Evolutionary conservation across 2,329 filamentous ascomycete genomes (phyloP), one percentile per base, ranked within the genome.

Genomic region (Colletotrichum salicis): DNA sequence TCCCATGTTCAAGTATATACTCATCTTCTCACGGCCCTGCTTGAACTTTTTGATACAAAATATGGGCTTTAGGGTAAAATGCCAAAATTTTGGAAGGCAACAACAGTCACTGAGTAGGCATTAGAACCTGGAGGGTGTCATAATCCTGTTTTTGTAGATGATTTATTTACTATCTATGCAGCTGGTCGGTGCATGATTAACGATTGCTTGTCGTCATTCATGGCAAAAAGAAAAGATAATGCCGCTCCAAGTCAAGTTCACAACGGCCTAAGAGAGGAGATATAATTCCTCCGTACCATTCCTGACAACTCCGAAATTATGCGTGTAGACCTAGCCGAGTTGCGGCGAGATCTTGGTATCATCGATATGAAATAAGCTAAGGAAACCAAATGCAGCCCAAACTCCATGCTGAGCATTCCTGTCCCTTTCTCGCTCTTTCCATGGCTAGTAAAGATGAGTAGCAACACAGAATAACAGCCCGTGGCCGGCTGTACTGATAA

Each of bases 331-430:
- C 60, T 27, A 24, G 45, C 60, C 48, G 41, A 19, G 12, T 35
- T 51, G 22, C 48, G 60, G 60, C 60, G 31, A 63, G 48, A 51
- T 24, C 12, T 8, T 54, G 60, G 60, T 63, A 63, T 63, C 48
- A 54, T 63, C 45, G 31, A 22, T 54, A 15, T 13, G 31, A 8
- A 54, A 35, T 52, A 54, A 6, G 11, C 54, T n/a, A 54, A 54
- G n/a, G 48, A 63, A 54, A 63, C 22, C 12, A 54, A 37, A 54
- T 22, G 13, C 48, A 63, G 48, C 5, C 48, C 60, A 24, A 54
- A 63, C 60, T 54, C 60, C 60, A 19, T 63, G 22, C 48, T 37
- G 24, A 63, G 48, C 52, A 33, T 15, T 13, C 5, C 35, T 12
- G 11, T 11, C n/a, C 31, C 22, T 5, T n/a, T 31, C 29, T 27